phyloP scores from a whole-genome alignment of 306 rosid species.

The Quercus ilex region DNA sequence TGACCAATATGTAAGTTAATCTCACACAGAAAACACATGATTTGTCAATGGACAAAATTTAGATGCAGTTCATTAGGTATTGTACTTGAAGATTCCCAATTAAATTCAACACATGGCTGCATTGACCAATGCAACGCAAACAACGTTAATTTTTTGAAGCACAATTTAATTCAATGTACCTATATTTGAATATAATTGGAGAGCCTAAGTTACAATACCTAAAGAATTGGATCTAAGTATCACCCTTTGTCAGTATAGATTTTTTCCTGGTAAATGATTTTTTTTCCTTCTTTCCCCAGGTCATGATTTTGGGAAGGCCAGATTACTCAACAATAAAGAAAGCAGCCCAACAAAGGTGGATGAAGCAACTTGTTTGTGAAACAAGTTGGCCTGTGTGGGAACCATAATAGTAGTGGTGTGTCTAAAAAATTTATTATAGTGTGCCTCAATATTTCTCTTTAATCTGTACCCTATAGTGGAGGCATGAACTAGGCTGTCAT shows the following conservation, averaged over 20 bases:
- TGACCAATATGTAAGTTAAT: neutral
- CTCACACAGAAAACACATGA: neutral
- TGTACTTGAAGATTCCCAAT: too few relatives aligned
- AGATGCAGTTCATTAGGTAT: too few relatives aligned
- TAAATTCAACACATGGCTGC: too few relatives aligned
- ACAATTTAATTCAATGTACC: too few relatives aligned
- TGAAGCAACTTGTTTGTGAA: slow-evolving; percentile 6
- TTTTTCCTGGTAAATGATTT: neutral
- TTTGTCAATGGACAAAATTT: too few relatives aligned
- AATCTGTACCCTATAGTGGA: neutral
- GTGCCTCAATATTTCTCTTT: neutral
- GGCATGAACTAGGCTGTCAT: neutral
- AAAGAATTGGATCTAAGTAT: too few relatives aligned
- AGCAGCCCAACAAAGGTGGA: neutral
- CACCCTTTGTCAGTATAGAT: neutral
- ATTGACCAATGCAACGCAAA: too few relatives aligned
- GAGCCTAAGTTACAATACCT: too few relatives aligned
- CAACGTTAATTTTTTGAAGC: too few relatives aligned
- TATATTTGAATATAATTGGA: too few relatives aligned
- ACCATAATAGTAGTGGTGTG: slow-evolving; percentile 10
- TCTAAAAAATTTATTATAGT: neutral
- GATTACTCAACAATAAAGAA: too few relatives aligned
- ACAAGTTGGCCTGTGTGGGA: slow-evolving; percentile 18
- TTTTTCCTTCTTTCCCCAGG: neutral
- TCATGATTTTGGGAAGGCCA: neutral